These are phyloP conservation scores for Spinacia oleracea DNA, from an alignment of 179 eudicot genomes.

Conservation along the genomic window DNA sequence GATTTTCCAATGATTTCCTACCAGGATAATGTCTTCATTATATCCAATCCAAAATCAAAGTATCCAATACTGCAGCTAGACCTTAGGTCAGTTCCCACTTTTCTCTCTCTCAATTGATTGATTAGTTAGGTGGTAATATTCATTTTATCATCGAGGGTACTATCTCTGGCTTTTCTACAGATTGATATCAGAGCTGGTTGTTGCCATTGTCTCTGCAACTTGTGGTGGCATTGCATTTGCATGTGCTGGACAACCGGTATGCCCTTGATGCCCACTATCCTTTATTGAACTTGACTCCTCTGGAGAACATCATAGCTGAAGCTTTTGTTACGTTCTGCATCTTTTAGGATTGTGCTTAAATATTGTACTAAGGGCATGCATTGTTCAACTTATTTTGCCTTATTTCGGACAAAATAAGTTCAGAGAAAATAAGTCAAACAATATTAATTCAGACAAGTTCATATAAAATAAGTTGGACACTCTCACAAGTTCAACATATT, in stretches of 20 bases:
- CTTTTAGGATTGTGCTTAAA: neutral
- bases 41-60: slow-evolving; percentile 93
- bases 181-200: slow-evolving; percentile 88
- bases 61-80: slow-evolving; percentile 93
- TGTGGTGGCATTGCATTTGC: slow-evolving; percentile 99
- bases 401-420: no score
- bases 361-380: neutral
- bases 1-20: slow-evolving; percentile 22
- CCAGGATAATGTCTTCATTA: slow-evolving; percentile 94
- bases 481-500: no score
- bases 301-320: slow-evolving; percentile 5
- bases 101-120: slow-evolving; percentile 3
- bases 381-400: no score
- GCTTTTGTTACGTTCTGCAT: neutral
- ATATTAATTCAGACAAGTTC: no score
- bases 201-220: slow-evolving; percentile 91
- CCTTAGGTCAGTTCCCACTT: slow-evolving; percentile 54
- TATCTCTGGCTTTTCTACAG: slow-evolving; percentile 35
- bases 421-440: no score
- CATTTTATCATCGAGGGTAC: slow-evolving; percentile 10
- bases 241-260: slow-evolving; percentile 86
- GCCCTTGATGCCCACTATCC: neutral
- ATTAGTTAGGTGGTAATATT: neutral
- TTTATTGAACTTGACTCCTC: neutral
- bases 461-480: no score